These are phyloP conservation scores for Medicago ruthenica DNA, from an alignment of 306 rosid species.

Conservation along the genomic window DNA sequence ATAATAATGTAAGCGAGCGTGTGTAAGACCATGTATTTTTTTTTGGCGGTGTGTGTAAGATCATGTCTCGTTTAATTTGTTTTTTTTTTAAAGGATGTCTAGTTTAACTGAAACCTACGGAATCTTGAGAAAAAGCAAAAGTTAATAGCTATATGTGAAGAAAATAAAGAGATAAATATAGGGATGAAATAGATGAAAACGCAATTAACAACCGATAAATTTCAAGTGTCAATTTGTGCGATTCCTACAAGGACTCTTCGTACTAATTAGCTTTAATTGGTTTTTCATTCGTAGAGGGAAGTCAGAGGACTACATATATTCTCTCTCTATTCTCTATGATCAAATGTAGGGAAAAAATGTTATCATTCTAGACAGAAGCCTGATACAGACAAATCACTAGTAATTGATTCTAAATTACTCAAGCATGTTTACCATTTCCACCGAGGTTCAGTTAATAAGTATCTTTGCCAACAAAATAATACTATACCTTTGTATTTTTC, in stretches of 20 bases:
- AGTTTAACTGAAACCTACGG: no score
- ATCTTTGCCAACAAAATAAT: background rate
- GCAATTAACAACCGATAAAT: no score
- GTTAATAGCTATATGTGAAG: no score
- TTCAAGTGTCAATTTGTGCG: no score
- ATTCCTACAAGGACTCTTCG: no score
- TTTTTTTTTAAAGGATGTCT: no score
- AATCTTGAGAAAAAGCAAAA: no score
- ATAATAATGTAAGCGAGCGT: background rate
- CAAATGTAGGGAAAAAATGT: background rate
- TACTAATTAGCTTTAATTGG: background rate
- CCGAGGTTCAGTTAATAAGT: background rate
- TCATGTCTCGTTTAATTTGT: no score
- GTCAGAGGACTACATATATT: background rate
- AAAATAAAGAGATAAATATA: no score
- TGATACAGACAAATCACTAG: background rate
- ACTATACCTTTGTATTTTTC: background rate
- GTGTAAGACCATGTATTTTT: background rate
- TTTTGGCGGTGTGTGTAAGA: no score
- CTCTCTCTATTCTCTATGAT: background rate
- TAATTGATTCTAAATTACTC: background rate
- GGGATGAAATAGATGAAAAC: no score
- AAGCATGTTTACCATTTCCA: background rate
- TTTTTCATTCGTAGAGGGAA: background rate
- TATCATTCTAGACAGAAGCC: constrained; percentile 5